Evolutionary conservation across 2,329 filamentous ascomycete genomes (phyloP).

Genomic region (Aureobasidium zeae): DNA sequence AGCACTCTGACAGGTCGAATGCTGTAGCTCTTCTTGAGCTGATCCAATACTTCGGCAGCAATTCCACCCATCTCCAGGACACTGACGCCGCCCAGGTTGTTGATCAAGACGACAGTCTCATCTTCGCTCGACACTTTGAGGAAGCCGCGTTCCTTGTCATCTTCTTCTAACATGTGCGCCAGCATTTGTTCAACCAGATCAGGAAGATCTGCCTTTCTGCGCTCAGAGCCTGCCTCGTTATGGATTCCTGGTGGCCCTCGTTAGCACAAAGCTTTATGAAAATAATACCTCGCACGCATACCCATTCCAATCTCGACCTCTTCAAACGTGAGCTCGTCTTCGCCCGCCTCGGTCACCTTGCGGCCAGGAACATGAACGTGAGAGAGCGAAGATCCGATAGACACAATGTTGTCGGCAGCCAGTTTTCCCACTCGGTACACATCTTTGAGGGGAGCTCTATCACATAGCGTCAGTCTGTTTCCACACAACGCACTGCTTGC

Average conservation of each 20-base stretch:
- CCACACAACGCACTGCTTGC: not conserved
- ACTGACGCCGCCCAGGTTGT: constrained; percentile 67
- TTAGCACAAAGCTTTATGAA: not conserved
- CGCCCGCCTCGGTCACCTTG: constrained; percentile 42
- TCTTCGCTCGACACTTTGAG: constrained; percentile 52
- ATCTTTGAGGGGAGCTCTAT: constrained; percentile 50
- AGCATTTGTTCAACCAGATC: constrained; percentile 51
- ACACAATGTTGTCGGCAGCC: constrained; percentile 66
- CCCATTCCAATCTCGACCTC: constrained; percentile 65
- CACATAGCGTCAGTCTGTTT: not conserved
- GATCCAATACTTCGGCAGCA: constrained; percentile 55
- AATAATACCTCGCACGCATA: not conserved
- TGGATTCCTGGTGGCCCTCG: constrained; percentile 42
- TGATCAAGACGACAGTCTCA: constrained; percentile 59
- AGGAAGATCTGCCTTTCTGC: constrained; percentile 34
- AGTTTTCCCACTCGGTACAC: constrained; percentile 64
- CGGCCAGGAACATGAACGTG: constrained; percentile 92
- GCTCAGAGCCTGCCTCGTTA: constrained; percentile 43
- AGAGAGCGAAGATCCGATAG: constrained; percentile 73
- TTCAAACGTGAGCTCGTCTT: constrained; percentile 49
- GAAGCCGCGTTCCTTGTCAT: constrained; percentile 63
- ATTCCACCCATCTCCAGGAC: constrained; percentile 64
- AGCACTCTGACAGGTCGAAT: constrained; percentile 55
- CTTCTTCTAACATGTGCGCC: constrained; percentile 51
- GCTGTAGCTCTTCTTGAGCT: constrained; percentile 49